Evolutionary conservation across 2,329 filamentous ascomycete species (phyloP), one percentile per base, ranked within the genome.

Genomic region (Penicillium fuscoglaucum): DNA sequence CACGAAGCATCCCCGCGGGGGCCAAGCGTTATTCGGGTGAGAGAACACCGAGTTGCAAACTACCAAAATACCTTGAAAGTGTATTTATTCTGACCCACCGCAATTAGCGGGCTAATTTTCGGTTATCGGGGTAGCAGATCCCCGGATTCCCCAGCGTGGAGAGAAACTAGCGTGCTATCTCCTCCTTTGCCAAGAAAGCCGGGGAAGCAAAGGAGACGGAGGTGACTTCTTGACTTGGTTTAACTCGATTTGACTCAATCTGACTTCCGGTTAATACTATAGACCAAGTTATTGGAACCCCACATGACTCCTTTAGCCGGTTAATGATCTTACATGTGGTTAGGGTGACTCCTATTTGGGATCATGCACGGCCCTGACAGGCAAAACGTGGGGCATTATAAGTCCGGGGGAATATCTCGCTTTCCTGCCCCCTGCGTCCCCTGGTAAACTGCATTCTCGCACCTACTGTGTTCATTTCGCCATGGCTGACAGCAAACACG

Each of bases 21-120:
- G 57, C 61, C 57, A 61, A 64, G 61, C 17, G 43, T n/a, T 13
- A 17, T 54, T 68, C 66, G 68, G 67, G 58, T 13, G 49, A 69
- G 50, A 24, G 29, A 46, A 15, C 29, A 2, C 64, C 62, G 62
- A 66, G 31, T 28, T 29, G 2, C 19, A 40, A 12, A 35, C 1
- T 21, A 21, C 9, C 12, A 21, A 47, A 1, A 15, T 37, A 41
- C 12, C 7, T 44, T 12, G 6, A 33, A 26, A 26, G 17, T 13
- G 12, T 13, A n/a, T 40, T 46, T 15, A 19, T 10, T 9, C 10
- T 12, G 28, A 43, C 21, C 46, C 15, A 31, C 28, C 2, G 19
- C 33, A 31, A 26, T 47, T 19, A 40, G 40, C 19, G 7, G 47
- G 31, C 15, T 26, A 35, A 2, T 4, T 50, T 24, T 47, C 43